Evolutionary conservation across 805 yeast species (phyloP), one percentile per base, ranked within the genome.

Genomic region (Candida railenensis): DNA sequence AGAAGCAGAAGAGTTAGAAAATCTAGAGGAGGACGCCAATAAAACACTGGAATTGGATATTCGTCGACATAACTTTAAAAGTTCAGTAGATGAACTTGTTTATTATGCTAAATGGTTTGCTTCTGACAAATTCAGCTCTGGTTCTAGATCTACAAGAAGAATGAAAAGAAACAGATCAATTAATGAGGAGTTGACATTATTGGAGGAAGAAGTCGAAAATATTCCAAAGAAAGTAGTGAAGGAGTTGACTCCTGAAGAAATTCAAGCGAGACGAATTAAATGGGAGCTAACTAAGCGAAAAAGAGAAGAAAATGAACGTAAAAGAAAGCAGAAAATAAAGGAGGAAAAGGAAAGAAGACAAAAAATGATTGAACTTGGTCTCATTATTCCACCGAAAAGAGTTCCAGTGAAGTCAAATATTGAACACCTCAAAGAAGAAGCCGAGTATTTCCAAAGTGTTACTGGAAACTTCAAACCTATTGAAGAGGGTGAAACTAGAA

Each of bases 91-190:
- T 33, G 51, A 63, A 22, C 59, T 72, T 21, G 50, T 67, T 7
- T 71, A 70, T 48, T 73, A 67, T 44, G 74, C 76, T 0, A 60
- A 66, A 45, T 71, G 76, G 77, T 62, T 59, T 38, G 42, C 61
- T 1, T 58, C 65, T 3, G 56, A 53, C 49, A 36, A 21, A 9
- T 42, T 42, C 21, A 32, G 22, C 19, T 45, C 22, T 11, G 37
- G 41, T 7, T 18, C 46, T 8, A 25, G 44, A 19, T 14, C 45
- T 14, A 40, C 55, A n/a, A 47, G 55, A 3, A 42, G 53, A 21
- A 43, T 55, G 28, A 48, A 51, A 22, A 46, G 57, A 47, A 32
- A 42, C 47, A 48, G 46, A 15, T 44, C 39, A 46, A 14, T 32
- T 15, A n/a, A 14, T 22, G 14, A 33, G 7, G 63, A 53, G 18